Conservation (phyloP, 1,284 basidiomycete species). For the Cystobasidiaceae sp. region DNA sequence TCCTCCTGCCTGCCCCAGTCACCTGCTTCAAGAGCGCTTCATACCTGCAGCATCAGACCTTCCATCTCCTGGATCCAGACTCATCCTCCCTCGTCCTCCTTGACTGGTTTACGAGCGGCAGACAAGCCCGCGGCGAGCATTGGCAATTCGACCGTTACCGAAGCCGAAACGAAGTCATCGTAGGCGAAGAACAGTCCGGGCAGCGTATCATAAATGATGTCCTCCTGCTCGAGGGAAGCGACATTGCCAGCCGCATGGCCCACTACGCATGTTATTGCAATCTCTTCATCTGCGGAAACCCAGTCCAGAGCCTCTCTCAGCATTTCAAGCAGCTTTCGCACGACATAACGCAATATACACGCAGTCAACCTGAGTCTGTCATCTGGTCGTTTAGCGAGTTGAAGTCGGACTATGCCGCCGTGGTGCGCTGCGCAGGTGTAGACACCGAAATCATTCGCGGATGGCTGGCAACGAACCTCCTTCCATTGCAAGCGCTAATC, state of each 20-base stretch:
- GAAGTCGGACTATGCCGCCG: slow-evolving; percentile 41
- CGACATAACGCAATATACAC: slow-evolving; percentile 58
- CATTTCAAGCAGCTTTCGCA: slow-evolving; percentile 55
- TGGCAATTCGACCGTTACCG: slow-evolving; percentile 84
- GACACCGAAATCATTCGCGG: slow-evolving; percentile 64
- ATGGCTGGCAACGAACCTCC: slow-evolving; percentile 60
- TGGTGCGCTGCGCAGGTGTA: slow-evolving; percentile 66
- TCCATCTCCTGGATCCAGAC: slow-evolving; percentile 51
- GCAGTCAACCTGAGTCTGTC: slow-evolving; percentile 54
- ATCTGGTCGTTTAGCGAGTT: slow-evolving; percentile 68
- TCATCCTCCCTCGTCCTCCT: slow-evolving; percentile 59
- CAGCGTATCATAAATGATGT: slow-evolving; percentile 72
- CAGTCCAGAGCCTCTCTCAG: slow-evolving; percentile 51
- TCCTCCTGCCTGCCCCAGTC: slow-evolving; percentile 83
- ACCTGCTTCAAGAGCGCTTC: slow-evolving; percentile 80
- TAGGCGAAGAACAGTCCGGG: slow-evolving; percentile 60
- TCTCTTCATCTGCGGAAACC: slow-evolving; percentile 66
- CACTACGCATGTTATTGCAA: slow-evolving; percentile 83
- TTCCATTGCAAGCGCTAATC: slow-evolving; percentile 49
- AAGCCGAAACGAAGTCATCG: slow-evolving; percentile 75
- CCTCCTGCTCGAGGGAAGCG: slow-evolving; percentile 61
- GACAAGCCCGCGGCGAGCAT: slow-evolving; percentile 65
- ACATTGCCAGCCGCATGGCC: slow-evolving; percentile 48
- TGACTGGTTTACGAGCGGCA: slow-evolving; percentile 87
- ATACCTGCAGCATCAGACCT: slow-evolving; percentile 72